Evolutionary conservation across 495 filamentous ascomycete species (phyloP).

Genomic region (Penicillium paradoxum): DNA sequence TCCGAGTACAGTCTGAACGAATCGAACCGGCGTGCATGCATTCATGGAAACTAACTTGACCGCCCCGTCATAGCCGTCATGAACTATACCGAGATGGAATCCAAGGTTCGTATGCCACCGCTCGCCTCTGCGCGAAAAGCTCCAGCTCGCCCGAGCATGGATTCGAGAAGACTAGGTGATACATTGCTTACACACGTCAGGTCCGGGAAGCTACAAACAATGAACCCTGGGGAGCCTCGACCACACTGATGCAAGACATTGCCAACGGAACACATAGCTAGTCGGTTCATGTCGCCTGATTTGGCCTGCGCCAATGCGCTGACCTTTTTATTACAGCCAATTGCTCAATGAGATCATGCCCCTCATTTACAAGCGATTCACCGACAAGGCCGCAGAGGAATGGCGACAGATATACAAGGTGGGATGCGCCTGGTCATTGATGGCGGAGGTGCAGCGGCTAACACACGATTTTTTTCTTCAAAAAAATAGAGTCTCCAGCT

Average conservation of each 20-base stretch:
- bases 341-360: constrained; percentile 99
- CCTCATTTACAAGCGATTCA: constrained; percentile 99
- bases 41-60: constrained; percentile 12
- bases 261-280: constrained; percentile 97
- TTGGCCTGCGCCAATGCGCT: constrained; percentile 8
- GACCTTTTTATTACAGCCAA: constrained; percentile 54
- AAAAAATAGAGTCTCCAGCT: constrained; percentile 70
- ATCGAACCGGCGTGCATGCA: constrained; percentile 11
- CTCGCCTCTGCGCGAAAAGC: constrained; percentile 7
- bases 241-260: constrained; percentile 92
- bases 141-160: background rate
- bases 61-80: constrained; percentile 68
- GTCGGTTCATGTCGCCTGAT: constrained; percentile 49
- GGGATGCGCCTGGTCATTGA: background rate
- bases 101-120: constrained; percentile 62
- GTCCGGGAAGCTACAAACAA: constrained; percentile 97
- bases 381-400: constrained; percentile 95
- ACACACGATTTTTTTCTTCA: background rate
- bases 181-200: constrained; percentile 38
- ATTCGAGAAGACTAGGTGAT: background rate
- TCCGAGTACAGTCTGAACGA: background rate
- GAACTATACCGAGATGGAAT: constrained; percentile 99
- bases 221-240: constrained; percentile 93
- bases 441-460: background rate
- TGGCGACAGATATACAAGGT: constrained; percentile 99